Percentiles rank a stretch among this genome's conserved stretches.
Conservation (phyloP, 305 asterid genomes). For the Solanum hybrid region DNA sequence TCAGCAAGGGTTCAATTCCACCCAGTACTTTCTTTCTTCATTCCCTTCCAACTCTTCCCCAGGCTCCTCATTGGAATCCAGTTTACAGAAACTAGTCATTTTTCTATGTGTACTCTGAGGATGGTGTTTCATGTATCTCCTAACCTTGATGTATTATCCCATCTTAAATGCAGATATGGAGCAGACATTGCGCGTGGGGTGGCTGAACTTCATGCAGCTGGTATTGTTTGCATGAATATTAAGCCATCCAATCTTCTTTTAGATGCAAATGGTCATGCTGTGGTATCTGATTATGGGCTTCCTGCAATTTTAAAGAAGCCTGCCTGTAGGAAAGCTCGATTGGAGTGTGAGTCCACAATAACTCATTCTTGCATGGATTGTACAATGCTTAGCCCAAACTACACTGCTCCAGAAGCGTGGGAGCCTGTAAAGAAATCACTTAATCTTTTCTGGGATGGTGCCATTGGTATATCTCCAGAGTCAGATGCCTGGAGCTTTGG, state of each 20-base stretch:
- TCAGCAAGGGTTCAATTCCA: not conserved
- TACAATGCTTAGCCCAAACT: conserved; percentile 95
- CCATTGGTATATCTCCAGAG: conserved; percentile 91
- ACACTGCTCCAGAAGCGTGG: conserved; percentile 99
- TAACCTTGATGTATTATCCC: conserved; percentile 16
- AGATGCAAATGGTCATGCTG: conserved; percentile 87
- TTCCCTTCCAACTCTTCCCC: not conserved
- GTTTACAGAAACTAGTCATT: not conserved
- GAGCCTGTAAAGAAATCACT: conserved; percentile 86
- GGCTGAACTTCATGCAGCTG: conserved; percentile 98
- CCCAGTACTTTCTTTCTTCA: not conserved
- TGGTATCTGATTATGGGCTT: conserved; percentile 95
- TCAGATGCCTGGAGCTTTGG: conserved; percentile 99
- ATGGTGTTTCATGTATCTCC: not conserved
- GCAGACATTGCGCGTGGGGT: conserved; percentile 98
- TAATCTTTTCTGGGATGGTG: conserved; percentile 94
- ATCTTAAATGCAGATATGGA: conserved; percentile 67
- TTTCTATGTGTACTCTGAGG: not conserved
- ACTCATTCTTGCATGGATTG: conserved; percentile 98
- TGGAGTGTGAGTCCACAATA: conserved; percentile 68
- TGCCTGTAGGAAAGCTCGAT: conserved; percentile 73
- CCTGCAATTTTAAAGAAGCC: conserved; percentile 86
- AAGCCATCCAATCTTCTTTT: conserved; percentile 94
- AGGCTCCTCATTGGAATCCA: not conserved
- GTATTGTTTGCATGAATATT: conserved; percentile 92